Evolutionary conservation across 1,284 basidiomycete genomes (phyloP), one percentile per base, ranked within the genome.

Genomic region (Ceratobasidium sp.): DNA sequence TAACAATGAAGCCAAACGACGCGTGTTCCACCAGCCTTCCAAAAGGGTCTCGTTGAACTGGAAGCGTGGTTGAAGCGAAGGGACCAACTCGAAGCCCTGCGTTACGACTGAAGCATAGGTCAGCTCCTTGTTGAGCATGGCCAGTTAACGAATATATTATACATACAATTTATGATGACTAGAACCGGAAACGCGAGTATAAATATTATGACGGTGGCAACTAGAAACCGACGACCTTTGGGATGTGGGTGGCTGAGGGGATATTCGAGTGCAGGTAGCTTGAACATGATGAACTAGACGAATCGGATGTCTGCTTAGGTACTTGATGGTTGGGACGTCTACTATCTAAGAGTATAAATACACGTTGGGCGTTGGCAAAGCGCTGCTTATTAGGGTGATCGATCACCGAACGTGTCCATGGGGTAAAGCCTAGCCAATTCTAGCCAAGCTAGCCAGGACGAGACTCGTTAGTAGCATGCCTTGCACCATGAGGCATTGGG

Each of bases 51-150:
- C 33, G 31, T 53, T 8, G 33, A 15, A 20, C 23, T n/a, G 6
- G 26, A 68, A 68, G 28, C 11, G 33, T 26, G 66, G 35, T 35
- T 56, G 66, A 13, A 54, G 66, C 3, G 66, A 37, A 17, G 66
- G 66, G 33, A 68, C 66, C 47, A 68, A 39, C n/a, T 68, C 66
- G 33, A 13, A 68, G 33, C 66, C 66, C 33, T 49, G 31, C 6
- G 65, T 67, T 33, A 39, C 51, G 20, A 68, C 66, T 68, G 15
- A 35, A 17, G 11, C 10, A 10, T 7, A 39, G 23, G 11, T 65
- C 28, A 47, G 4, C 47, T n/a, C 23, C n/a, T n/a, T n/a, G n/a
- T n/a, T n/a, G 11, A 23, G 11, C 23, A 15, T 5, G 33, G 31
- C 4, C 20, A 28, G 13, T 26, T 23, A 56, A 28, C 13, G 45